phyloP scores from a whole-genome alignment of 495 filamentous ascomycete species.

The Penicillium ochrochloron region DNA sequence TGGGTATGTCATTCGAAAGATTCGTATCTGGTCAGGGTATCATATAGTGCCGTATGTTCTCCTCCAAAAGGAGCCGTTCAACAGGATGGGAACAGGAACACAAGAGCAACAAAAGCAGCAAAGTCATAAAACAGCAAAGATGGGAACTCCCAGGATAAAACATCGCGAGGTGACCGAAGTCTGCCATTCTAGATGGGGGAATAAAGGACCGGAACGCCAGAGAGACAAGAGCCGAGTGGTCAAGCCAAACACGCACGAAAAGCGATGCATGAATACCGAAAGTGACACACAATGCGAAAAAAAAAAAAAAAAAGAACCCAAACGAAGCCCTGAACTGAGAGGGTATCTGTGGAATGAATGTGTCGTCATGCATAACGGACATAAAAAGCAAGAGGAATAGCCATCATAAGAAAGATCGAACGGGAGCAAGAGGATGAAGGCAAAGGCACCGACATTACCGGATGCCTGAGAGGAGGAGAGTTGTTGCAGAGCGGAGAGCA shows the following conservation, averaged over 20 bases:
- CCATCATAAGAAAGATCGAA: constrained; percentile 6
- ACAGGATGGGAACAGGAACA: constrained; percentile 6
- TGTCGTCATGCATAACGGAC: constrained; percentile 21
- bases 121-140: constrained; percentile 9
- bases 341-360: constrained; percentile 1
- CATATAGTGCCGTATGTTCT: constrained; percentile 28
- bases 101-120: constrained; percentile 2
- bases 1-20: constrained; percentile 21
- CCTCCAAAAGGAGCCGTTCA: constrained; percentile 7
- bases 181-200: constrained; percentile 34
- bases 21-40: constrained; percentile 38
- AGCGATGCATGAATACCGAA: constrained; percentile 14
- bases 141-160: constrained; percentile 3
- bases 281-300: neutral
- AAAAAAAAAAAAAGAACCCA: neutral
- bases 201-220: constrained; percentile 18
- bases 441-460: neutral
- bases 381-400: constrained; percentile 10
- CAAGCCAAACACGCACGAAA: constrained; percentile 4
- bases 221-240: constrained; percentile 11
- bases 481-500: constrained; percentile 4
- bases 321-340: constrained; percentile 4
- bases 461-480: neutral
- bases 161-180: constrained; percentile 25
- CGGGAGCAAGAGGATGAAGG: constrained; percentile 2